Evolutionary conservation across 2,329 filamentous ascomycete species (phyloP).

Genomic region (Byssoonygena ceratinophila): DNA sequence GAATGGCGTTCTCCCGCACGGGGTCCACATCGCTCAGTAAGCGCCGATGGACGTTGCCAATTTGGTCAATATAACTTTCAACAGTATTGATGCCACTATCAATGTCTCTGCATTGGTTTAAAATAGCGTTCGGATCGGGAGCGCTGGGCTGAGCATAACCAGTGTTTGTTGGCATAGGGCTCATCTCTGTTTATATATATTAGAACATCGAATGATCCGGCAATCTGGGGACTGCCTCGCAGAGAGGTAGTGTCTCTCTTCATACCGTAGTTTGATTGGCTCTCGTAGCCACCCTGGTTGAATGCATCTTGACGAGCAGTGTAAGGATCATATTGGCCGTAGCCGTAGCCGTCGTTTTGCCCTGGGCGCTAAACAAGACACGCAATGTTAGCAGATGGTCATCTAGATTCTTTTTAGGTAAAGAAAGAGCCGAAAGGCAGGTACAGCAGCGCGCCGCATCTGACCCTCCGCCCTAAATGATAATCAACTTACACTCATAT

Average conservation of each 20-base stretch:
- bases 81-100: slow-evolving; percentile 66
- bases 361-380: slow-evolving; percentile 8
- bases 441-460: neutral
- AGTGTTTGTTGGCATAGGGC: slow-evolving; percentile 7
- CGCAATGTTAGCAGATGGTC: neutral
- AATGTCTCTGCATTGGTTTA: slow-evolving; percentile 76
- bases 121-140: slow-evolving; percentile 60
- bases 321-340: slow-evolving; percentile 49
- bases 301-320: slow-evolving; percentile 28
- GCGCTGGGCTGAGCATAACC: slow-evolving; percentile 11
- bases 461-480: neutral
- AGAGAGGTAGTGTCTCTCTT: slow-evolving; percentile 10
- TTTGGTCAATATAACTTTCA: slow-evolving; percentile 58
- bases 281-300: slow-evolving; percentile 24
- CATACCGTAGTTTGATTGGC: slow-evolving; percentile 24
- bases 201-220: neutral
- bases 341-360: slow-evolving; percentile 29
- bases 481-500: slow-evolving; percentile 16
- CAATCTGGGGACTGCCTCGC: neutral
- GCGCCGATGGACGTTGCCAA: slow-evolving; percentile 60
- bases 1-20: slow-evolving; percentile 54
- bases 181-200: slow-evolving; percentile 7
- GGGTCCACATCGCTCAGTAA: slow-evolving; percentile 66
- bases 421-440: neutral
- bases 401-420: neutral